phyloP scores from a whole-genome alignment of 768 basidiomycete species.

The Trametes sanguinea region DNA sequence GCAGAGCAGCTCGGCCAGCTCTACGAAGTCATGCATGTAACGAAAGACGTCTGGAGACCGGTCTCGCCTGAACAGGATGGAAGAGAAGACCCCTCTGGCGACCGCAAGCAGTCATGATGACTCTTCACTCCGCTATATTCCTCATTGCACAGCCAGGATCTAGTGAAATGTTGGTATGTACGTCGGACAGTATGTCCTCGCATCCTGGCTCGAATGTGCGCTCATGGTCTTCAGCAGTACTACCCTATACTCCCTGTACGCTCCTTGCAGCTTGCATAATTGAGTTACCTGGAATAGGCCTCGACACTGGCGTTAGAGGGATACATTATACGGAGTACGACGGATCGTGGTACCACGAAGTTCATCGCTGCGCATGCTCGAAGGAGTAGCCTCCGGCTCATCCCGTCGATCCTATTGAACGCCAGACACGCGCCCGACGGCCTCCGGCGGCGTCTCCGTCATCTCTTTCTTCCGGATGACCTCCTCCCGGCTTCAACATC shows the following conservation, averaged over 20 bases:
- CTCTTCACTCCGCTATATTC: too few relatives aligned
- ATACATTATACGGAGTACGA: neutral
- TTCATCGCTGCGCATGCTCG: neutral
- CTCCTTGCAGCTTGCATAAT: too few relatives aligned
- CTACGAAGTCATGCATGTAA: constrained; percentile 92
- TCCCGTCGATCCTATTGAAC: neutral
- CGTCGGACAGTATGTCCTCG: too few relatives aligned
- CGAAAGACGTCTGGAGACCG: constrained; percentile 85
- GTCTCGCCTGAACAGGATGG: constrained; percentile 20
- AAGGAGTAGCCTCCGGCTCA: neutral
- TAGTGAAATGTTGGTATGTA: too few relatives aligned
- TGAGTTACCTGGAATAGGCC: neutral
- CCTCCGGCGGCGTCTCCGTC: neutral
- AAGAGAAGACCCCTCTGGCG: neutral
- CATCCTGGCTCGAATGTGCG: too few relatives aligned
- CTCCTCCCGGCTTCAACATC: neutral
- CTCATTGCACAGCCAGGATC: too few relatives aligned
- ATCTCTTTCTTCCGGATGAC: neutral
- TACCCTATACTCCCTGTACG: too few relatives aligned
- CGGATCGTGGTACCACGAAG: neutral
- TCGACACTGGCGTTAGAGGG: too few relatives aligned
- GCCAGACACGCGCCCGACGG: neutral
- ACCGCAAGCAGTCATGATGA: neutral
- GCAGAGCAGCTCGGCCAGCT: constrained; percentile 89
- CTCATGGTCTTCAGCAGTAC: too few relatives aligned